Evolutionary conservation across 139 green algal genomes (phyloP).

Genomic region (Chlorella sp.): DNA sequence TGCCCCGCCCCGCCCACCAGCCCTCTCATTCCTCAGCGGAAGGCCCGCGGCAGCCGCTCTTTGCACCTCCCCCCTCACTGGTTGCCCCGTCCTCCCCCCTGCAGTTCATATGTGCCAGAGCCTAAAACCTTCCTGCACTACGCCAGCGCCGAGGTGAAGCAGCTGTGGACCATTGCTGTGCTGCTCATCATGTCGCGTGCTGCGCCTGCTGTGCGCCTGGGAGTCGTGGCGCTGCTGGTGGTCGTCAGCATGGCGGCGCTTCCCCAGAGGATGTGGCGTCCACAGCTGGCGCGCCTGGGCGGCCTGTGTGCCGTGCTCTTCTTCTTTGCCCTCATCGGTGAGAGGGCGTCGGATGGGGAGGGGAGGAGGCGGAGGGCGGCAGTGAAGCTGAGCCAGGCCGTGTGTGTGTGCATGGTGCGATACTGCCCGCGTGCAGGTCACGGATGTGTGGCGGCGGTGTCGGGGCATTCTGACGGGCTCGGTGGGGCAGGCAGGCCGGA

Average conservation of each 20-base stretch:
- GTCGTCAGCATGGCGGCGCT: conserved; percentile 16
- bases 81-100: background rate
- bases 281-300: conserved; percentile 41
- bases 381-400: too few species aligned
- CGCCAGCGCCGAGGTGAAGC: conserved; percentile 42
- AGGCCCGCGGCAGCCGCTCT: too few species aligned
- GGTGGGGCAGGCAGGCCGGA: background rate
- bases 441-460: too few species aligned
- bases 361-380: background rate
- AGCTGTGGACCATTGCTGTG: conserved; percentile 43
- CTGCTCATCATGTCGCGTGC: conserved; percentile 35
- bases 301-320: conserved; percentile 41
- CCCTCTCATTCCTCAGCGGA: background rate
- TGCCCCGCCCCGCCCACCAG: background rate
- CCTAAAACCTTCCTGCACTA: conserved; percentile 44
- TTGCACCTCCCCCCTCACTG: background rate
- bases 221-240: conserved; percentile 16
- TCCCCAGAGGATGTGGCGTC: conserved; percentile 36
- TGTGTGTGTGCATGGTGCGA: too few species aligned
- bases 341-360: background rate
- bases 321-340: conserved; percentile 38
- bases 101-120: conserved; percentile 46
- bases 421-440: too few species aligned
- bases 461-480: background rate
- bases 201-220: conserved; percentile 7